Evolutionary conservation across 2,329 filamentous ascomycete genomes (phyloP).

Genomic region (Fusarium dlaminii): DNA sequence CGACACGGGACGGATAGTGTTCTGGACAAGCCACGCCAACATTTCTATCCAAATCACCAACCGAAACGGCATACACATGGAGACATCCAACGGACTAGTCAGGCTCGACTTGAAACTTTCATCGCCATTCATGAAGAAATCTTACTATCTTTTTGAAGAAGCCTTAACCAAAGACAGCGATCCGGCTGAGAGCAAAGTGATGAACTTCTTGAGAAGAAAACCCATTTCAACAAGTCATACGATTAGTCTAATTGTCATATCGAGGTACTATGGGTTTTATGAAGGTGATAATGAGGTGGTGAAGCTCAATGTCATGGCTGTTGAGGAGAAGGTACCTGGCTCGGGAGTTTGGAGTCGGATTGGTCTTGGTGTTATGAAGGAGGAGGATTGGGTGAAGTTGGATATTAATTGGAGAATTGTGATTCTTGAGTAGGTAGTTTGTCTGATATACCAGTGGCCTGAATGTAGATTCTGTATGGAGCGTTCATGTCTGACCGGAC

Average conservation of each 20-base stretch:
- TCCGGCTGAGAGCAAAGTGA: not conserved
- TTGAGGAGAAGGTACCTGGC: not conserved
- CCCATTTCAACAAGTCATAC: accelerated
- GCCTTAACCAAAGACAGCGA: not conserved
- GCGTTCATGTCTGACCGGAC: not conserved
- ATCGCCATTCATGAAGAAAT: not conserved
- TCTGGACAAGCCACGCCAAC: not conserved
- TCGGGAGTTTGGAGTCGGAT: slow-evolving; percentile 2
- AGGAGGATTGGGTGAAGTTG: not conserved
- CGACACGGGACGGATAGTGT: slow-evolving; percentile 2
- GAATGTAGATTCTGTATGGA: no score
- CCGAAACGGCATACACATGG: not conserved
- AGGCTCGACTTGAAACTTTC: not conserved
- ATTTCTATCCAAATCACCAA: not conserved
- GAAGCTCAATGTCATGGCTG: slow-evolving; percentile 2
- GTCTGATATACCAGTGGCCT: no score
- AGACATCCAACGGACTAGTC: not conserved
- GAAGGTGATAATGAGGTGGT: not conserved
- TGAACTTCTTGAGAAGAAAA: not conserved
- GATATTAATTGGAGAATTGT: slow-evolving; percentile 2
- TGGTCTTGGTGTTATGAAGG: not conserved
- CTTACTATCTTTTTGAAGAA: not conserved
- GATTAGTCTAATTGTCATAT: not conserved
- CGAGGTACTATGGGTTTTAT: not conserved
- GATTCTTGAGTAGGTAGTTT: not conserved